Percentiles rank a stretch among this genome's conserved stretches.
phyloP scores from a whole-genome alignment of 345 rosid species.

The Camelina sativa region DNA sequence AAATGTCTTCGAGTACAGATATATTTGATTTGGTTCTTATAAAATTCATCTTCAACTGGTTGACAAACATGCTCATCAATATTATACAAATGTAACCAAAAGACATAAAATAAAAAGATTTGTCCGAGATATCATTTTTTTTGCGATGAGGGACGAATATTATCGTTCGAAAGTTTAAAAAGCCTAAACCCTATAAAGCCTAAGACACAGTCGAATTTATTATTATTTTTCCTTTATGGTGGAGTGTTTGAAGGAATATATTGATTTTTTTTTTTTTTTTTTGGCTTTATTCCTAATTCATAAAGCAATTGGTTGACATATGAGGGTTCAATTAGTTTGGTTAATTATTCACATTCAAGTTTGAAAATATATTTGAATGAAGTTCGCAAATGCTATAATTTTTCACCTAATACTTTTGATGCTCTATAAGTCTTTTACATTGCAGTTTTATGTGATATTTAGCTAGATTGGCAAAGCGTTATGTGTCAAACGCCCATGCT shows the following conservation, averaged over 20 bases:
- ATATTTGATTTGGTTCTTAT: neutral
- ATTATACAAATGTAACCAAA: constrained; percentile 26
- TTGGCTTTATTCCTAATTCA: constrained; percentile 27
- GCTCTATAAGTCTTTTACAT: neutral
- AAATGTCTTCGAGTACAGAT: neutral
- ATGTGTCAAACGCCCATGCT: too few species aligned
- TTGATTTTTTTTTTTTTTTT: neutral
- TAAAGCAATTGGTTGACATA: constrained; percentile 5
- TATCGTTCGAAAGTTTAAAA: constrained; percentile 33
- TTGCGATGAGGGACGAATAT: constrained; percentile 30
- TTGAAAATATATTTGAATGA: neutral
- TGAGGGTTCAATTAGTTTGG: constrained; percentile 1
- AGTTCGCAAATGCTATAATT: neutral
- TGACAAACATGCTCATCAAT: constrained; percentile 22
- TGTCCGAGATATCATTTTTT: constrained; percentile 11
- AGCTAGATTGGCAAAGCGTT: too few species aligned
- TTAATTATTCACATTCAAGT: neutral
- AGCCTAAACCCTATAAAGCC: constrained; percentile 45
- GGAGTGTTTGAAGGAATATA: constrained; percentile 33
- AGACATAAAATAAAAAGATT: neutral
- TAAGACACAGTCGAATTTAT: constrained; percentile 7
- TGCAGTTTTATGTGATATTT: neutral
- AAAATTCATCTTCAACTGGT: constrained; percentile 19
- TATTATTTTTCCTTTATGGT: constrained; percentile 8
- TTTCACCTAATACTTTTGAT: constrained; percentile 1